Percentiles rank a stretch among this genome's conserved stretches.
Conservation (phyloP, 768 basidiomycete genomes). For the Mycena leptocephala region DNA sequence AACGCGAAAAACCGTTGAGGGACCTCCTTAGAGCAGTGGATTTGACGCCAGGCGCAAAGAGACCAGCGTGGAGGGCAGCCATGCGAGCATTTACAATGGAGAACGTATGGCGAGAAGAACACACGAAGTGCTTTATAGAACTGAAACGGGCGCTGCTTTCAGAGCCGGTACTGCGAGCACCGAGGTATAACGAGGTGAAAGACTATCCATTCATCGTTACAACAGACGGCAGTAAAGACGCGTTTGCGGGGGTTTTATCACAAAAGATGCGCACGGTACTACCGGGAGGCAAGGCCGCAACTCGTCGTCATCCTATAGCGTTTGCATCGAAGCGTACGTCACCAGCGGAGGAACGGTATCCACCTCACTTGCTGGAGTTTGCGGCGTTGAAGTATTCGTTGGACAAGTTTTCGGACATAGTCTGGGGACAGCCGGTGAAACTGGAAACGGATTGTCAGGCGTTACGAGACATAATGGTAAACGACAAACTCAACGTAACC, state of each 20-base stretch:
- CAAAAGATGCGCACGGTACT: slow-evolving; percentile 35
- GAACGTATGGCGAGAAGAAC: slow-evolving; percentile 32
- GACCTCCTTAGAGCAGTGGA: slow-evolving; percentile 44
- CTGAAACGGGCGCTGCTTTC: slow-evolving; percentile 43
- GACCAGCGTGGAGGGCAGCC: slow-evolving; percentile 42
- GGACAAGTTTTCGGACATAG: slow-evolving; percentile 39
- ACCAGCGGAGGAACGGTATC: slow-evolving; percentile 45
- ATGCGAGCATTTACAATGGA: slow-evolving; percentile 39
- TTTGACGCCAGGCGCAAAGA: slow-evolving; percentile 36
- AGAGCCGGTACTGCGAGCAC: slow-evolving; percentile 39
- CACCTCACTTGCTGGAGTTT: slow-evolving; percentile 52
- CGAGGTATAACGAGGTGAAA: slow-evolving; percentile 42
- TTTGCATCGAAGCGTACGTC: slow-evolving; percentile 56
- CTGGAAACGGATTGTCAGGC: slow-evolving; percentile 37
- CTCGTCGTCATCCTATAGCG: slow-evolving; percentile 45
- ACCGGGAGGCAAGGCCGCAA: slow-evolving; percentile 28
- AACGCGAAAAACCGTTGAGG: slow-evolving; percentile 47
- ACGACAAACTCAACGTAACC: slow-evolving; percentile 36
- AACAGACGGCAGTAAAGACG: slow-evolving; percentile 46
- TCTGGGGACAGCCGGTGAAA: slow-evolving; percentile 43
- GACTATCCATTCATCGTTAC: slow-evolving; percentile 48
- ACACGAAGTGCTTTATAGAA: slow-evolving; percentile 40
- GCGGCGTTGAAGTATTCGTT: slow-evolving; percentile 37
- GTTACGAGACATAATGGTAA: slow-evolving; percentile 42
- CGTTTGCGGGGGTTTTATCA: slow-evolving; percentile 45